Evolutionary conservation across 2,329 filamentous ascomycete species (phyloP).

Genomic region (Cladosporium sp.): DNA sequence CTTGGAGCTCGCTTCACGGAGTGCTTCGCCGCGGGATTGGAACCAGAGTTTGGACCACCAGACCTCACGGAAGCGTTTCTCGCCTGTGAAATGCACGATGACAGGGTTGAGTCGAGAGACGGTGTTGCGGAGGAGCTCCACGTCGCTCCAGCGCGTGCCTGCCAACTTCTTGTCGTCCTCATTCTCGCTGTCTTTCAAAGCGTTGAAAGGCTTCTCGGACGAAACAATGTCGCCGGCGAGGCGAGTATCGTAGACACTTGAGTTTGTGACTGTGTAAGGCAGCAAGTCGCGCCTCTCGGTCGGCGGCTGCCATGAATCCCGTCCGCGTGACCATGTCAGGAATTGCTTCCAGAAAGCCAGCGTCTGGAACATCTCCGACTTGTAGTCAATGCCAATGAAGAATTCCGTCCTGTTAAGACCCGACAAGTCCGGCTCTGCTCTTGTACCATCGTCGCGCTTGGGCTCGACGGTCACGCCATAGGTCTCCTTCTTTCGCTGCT

Average conservation of each 20-base stretch:
- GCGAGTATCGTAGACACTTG: conserved; percentile 17
- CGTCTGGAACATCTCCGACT: conserved; percentile 44
- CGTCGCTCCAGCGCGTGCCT: conserved; percentile 19
- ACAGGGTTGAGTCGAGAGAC: conserved; percentile 24
- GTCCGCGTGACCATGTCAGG: conserved; percentile 33
- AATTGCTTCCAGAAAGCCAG: conserved; percentile 28
- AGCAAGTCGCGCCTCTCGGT: conserved; percentile 5
- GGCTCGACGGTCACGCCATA: conserved; percentile 26
- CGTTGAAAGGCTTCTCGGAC: conserved; percentile 22
- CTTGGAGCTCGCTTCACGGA: conserved; percentile 19
- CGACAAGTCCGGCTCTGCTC: conserved; percentile 19
- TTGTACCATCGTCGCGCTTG: conserved; percentile 35
- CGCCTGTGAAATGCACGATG: conserved; percentile 28
- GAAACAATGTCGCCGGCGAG: conserved; percentile 21
- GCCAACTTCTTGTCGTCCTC: conserved; percentile 5
- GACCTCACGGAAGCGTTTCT: conserved; percentile 24
- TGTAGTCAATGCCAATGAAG: conserved; percentile 45
- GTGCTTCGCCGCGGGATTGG: conserved; percentile 21
- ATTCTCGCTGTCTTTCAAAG: conserved; percentile 16
- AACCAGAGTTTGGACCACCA: conserved; percentile 33
- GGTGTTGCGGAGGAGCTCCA: conserved; percentile 26
- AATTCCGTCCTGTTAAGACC: conserved; percentile 42
- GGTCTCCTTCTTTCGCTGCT: conserved; percentile 31
- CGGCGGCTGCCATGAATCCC: conserved; percentile 24
- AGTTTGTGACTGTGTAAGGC: conserved; percentile 11